A percentile compares a stretch with the other conserved stretches of the same genome.
phyloP scores from a whole-genome alignment of 1,139 yeast genomes.

The Taphrina pruni region DNA sequence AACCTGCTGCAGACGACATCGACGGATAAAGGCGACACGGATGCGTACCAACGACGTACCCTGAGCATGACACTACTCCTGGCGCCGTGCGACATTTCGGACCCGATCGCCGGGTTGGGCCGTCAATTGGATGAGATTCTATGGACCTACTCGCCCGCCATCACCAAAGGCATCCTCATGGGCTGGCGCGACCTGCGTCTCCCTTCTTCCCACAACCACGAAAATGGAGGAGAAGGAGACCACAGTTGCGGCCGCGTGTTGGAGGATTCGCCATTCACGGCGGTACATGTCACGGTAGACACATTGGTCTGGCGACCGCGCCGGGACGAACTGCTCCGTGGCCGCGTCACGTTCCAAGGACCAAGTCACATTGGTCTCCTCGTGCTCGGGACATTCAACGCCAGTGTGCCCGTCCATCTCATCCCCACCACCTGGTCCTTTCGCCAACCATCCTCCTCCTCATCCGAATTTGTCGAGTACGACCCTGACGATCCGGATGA shows the following conservation, averaged over 20 bases:
- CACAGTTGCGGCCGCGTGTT: slow-evolving; percentile 67
- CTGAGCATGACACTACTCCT: slow-evolving; percentile 34
- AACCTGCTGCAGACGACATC: slow-evolving; percentile 20
- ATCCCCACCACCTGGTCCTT: slow-evolving; percentile 86
- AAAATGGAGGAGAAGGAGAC: background rate
- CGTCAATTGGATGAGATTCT: slow-evolving; percentile 86
- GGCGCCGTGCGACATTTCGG: slow-evolving; percentile 39
- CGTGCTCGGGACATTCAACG: slow-evolving; percentile 92
- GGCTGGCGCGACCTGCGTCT: slow-evolving; percentile 64
- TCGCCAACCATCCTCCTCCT: slow-evolving; percentile 63
- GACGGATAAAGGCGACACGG: background rate
- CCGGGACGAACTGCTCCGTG: slow-evolving; percentile 77
- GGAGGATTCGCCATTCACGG: slow-evolving; percentile 85
- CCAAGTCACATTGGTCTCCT: slow-evolving; percentile 93
- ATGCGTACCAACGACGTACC: slow-evolving; percentile 21
- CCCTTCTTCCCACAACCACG: no score
- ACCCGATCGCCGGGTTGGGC: slow-evolving; percentile 40
- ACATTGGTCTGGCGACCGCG: slow-evolving; percentile 87
- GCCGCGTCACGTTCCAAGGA: slow-evolving; percentile 87
- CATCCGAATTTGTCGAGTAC: slow-evolving; percentile 60
- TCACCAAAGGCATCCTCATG: slow-evolving; percentile 80
- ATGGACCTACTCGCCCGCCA: slow-evolving; percentile 71
- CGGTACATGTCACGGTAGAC: slow-evolving; percentile 84
- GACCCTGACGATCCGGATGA: slow-evolving; percentile 61
- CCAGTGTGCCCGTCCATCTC: slow-evolving; percentile 80